Base-by-base conservation (phyloP, 768 basidiomycete species). In the Fibroporia radiculosa region DNA sequence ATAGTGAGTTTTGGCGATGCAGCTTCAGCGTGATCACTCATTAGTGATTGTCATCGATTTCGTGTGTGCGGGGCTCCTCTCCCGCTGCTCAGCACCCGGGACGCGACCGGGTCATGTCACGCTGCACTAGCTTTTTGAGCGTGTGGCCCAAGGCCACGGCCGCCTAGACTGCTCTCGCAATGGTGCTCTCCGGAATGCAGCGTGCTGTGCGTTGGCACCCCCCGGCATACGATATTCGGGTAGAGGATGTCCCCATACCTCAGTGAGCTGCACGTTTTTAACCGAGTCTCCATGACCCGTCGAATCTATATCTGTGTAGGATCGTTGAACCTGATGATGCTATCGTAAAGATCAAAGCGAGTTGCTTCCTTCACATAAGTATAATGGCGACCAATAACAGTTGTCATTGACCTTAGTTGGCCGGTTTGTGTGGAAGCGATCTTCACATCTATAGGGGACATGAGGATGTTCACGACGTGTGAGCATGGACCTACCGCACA, bases 281-380 rank as follows among this genome's bases (percentile, higher is more conserved):
- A 19, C 8, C 39, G 28, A 10, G 18, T 10, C 36, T 19, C 18
- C 14, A 18, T 20, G 6, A 19, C 36, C 8, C 35, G 11, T 36
- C 12, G 19, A 46, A 27, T 39, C 6, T 19, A 44, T 25, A 40
- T 22, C 14, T 50, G 16, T 27, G 6, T 48, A 85, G 84, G 46
- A 78, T 89, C 37, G 68, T 77, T 46, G 70, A 86, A 48, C 75
- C 82, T 1, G 85, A 89, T 57, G 84, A 88, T 66, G 86, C 75
- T 1, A 84, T 90, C 35, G 73, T 89, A 43, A 85, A 80, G 67
- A 75, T 87, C 42, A 76, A 73, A 62, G 86, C 79, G 49, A 42
- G 70, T 54, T 19, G 33, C 27, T 14, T 14, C 24, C 41, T 4
- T 34, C 10, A 22, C 16, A 20, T 8, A 18, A 19, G n/a, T n/a